Percentiles rank a stretch among this genome's conserved stretches.
Evolutionary conservation across 192 early-diverging fungal genomes (phyloP).

Genomic region (Coemansia asiatica): DNA sequence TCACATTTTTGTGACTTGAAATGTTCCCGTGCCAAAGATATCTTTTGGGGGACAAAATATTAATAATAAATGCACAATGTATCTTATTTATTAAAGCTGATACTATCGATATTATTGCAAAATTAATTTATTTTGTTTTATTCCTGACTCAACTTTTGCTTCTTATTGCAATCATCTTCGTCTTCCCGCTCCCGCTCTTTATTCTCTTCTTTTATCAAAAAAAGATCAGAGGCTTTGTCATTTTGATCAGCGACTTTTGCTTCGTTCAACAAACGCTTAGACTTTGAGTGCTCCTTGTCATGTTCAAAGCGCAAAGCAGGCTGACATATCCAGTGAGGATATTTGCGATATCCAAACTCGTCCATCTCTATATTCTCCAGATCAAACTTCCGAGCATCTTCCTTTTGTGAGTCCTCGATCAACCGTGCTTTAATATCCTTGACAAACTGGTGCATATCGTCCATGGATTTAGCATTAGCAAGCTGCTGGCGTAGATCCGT

Average conservation of each 20-base stretch:
- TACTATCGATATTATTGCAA: no score
- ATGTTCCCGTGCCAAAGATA: no score
- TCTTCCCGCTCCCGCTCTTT: no score
- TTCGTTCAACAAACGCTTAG: constrained; percentile 51
- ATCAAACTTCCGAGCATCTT: constrained; percentile 22
- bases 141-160: neutral
- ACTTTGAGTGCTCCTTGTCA: constrained; percentile 45
- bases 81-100: no score
- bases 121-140: no score
- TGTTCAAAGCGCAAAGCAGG: constrained; percentile 59
- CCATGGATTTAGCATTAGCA: constrained; percentile 59
- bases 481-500: constrained; percentile 78
- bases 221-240: neutral
- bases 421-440: constrained; percentile 55
- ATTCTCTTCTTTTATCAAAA: neutral
- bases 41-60: no score
- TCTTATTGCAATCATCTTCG: neutral
- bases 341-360: constrained; percentile 56
- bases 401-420: constrained; percentile 17
- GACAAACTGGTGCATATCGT: constrained; percentile 57
- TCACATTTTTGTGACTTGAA: no score
- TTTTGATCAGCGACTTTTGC: neutral
- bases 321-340: constrained; percentile 64
- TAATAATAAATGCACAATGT: no score
- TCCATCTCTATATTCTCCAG: constrained; percentile 24